A percentile compares a stretch with the other conserved stretches of the same genome.
Evolutionary conservation across 768 basidiomycete species (phyloP).

Genomic region (Pisolithus tinctorius): DNA sequence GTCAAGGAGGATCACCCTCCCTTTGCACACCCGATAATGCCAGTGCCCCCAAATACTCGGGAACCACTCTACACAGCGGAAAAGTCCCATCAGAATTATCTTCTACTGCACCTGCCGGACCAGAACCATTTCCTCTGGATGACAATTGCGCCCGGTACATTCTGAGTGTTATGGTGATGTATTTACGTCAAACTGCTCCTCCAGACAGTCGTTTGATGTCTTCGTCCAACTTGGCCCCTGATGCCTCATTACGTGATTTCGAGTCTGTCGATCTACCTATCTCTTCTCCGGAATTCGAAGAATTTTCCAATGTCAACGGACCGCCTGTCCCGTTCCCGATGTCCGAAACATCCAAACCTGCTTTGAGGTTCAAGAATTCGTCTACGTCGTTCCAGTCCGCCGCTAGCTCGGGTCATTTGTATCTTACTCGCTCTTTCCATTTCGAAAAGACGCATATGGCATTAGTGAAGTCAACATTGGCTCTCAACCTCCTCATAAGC

Average conservation of each 20-base stretch:
- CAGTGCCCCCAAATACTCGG: slow-evolving; percentile 33
- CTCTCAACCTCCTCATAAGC: slow-evolving; percentile 57
- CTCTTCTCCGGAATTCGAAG: slow-evolving; percentile 16
- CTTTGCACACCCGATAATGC: slow-evolving; percentile 18
- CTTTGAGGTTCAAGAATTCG: slow-evolving; percentile 29
- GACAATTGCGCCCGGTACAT: slow-evolving; percentile 79
- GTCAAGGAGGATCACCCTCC: slow-evolving; percentile 30
- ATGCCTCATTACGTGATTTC: slow-evolving; percentile 65
- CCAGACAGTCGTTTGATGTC: slow-evolving; percentile 51
- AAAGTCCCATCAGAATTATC: slow-evolving; percentile 36
- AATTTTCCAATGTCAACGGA: slow-evolving; percentile 11
- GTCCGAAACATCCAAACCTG: slow-evolving; percentile 30
- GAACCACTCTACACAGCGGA: slow-evolving; percentile 16
- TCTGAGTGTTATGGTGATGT: slow-evolving; percentile 76
- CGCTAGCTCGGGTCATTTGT: slow-evolving; percentile 21
- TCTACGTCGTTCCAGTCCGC: slow-evolving; percentile 37
- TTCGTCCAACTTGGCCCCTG: slow-evolving; percentile 53
- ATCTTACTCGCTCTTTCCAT: slow-evolving; percentile 21
- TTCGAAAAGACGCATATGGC: slow-evolving; percentile 64
- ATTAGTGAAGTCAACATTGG: slow-evolving; percentile 44
- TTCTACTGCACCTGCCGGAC: slow-evolving; percentile 35
- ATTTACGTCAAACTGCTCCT: slow-evolving; percentile 64
- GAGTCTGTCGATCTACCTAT: slow-evolving; percentile 46
- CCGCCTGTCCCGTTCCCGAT: slow-evolving; percentile 34
- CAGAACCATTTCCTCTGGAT: slow-evolving; percentile 69